Base-by-base conservation (phyloP, 208 protist species). In the Wallacemonas collosoma region DNA sequence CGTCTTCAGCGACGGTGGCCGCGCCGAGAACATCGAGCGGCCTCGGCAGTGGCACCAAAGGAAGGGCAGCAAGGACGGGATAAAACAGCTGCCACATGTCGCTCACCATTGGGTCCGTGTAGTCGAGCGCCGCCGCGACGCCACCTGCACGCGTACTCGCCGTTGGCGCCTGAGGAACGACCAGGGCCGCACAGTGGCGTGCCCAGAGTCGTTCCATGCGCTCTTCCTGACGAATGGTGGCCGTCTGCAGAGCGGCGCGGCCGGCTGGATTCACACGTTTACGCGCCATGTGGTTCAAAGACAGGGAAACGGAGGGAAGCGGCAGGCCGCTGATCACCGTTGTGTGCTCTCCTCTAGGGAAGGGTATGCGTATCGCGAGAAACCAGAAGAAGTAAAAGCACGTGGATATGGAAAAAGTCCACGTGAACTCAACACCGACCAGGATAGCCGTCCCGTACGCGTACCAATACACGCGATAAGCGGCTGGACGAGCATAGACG, bases 1-100 rank as follows among this genome's bases (percentile, higher is more conserved):
- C 71, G 26, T 67, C 43, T 15, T 8, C 51, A 17, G 48, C 54
- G 67, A 14, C 43, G 14, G 56, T 17, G 17, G 65, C 51, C 45
- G 51, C 7, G 2, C 14, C 44, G 12, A 40, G 17, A 14, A 40
- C 51, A 12, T 63, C 54, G 26, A 70, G 14, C 47, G 61, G 61
- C 35, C 62, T 35, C 2, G 74, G 12, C 40, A 87, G 69, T 3
- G 85, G 76, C 62, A 84, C 65, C 40, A 91, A 50, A 26, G 77
- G 71, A 39, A 86, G 57, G 7, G 70, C 38, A 11, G 66, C 57
- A 41, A 92, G 72, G 51, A 93, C 69, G 2, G 86, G 79, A 7
- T 77, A 79, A 72, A 93, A 95, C 38, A 92, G 61, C 17, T 77
- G 73, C 87, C 90, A 95, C 81, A 95, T 84, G 58, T 88, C 77